These are phyloP conservation scores for Entomortierella parvispora DNA, from an alignment of 192 early-diverging fungal species.

Conservation along the genomic window DNA sequence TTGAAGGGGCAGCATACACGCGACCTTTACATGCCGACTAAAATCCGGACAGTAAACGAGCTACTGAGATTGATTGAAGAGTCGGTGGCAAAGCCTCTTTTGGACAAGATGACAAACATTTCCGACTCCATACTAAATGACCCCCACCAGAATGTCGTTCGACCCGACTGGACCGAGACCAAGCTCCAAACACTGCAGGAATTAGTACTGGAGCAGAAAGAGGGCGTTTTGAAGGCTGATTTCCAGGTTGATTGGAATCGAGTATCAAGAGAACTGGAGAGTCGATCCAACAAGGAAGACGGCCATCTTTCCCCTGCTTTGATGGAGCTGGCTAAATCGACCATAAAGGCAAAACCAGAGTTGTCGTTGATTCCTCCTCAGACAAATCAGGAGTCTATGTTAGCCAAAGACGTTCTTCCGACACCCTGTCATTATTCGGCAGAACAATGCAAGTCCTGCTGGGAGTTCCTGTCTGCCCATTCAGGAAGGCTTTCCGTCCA, in stretches of 20 bases:
- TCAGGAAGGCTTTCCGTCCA: neutral
- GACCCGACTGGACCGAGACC: slow-evolving; percentile 32
- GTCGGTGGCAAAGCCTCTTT: slow-evolving; percentile 8
- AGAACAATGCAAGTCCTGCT: slow-evolving; percentile 32
- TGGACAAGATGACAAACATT: slow-evolving; percentile 10
- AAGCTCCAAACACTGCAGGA: slow-evolving; percentile 10
- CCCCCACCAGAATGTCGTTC: slow-evolving; percentile 14
- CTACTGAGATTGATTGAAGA: slow-evolving; percentile 5
- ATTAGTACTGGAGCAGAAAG: slow-evolving; percentile 23
- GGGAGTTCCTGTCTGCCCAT: slow-evolving; percentile 19
- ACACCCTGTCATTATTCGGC: neutral
- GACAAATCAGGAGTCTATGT: no score
- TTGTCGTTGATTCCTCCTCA: no score
- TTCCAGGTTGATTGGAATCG: slow-evolving; percentile 30
- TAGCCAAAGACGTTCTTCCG: neutral
- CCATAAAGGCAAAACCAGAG: no score
- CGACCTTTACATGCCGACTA: no score
- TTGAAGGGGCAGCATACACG: neutral
- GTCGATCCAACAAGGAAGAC: neutral
- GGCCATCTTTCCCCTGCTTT: neutral
- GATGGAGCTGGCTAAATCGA: no score
- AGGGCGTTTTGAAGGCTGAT: slow-evolving; percentile 23
- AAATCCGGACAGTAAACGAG: no score
- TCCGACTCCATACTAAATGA: neutral
- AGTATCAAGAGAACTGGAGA: slow-evolving; percentile 12